These are phyloP conservation scores for Claviceps citrina DNA, from an alignment of 2,329 filamentous ascomycete species.

Conservation along the genomic window DNA sequence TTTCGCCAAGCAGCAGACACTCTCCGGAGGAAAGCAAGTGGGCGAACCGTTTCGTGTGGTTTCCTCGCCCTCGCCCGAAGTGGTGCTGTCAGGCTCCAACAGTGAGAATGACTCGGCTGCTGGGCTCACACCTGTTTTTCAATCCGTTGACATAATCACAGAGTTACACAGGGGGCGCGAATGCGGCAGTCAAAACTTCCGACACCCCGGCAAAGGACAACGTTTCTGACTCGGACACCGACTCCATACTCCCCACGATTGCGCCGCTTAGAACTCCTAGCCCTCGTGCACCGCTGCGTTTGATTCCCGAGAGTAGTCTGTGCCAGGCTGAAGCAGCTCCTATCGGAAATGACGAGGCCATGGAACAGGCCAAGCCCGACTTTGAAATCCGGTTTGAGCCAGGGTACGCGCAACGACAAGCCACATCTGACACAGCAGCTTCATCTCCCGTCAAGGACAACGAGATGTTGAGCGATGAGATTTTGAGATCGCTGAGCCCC, in stretches of 20 bases:
- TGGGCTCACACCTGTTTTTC: neutral
- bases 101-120: neutral
- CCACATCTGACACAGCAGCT: constrained; percentile 32
- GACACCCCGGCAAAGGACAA: neutral
- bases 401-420: constrained; percentile 23
- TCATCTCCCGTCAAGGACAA: constrained; percentile 49
- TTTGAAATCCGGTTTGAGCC: constrained; percentile 17
- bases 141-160: too few relatives aligned
- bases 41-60: neutral
- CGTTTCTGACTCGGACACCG: constrained; percentile 5
- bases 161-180: too few relatives aligned
- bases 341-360: constrained; percentile 16
- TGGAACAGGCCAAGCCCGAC: constrained; percentile 10
- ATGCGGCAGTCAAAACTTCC: neutral
- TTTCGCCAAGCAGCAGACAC: constrained; percentile 18
- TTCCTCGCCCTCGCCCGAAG: neutral
- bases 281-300: constrained; percentile 9
- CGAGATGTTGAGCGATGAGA: constrained; percentile 58
- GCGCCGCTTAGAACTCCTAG: constrained; percentile 21
- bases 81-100: neutral
- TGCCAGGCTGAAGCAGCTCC: constrained; percentile 17
- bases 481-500: constrained; percentile 52
- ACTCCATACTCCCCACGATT: constrained; percentile 10
- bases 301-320: neutral
- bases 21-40: neutral